Base-by-base conservation (phyloP, 148 eudicot genomes). In the Salicornia ramosissima region DNA sequence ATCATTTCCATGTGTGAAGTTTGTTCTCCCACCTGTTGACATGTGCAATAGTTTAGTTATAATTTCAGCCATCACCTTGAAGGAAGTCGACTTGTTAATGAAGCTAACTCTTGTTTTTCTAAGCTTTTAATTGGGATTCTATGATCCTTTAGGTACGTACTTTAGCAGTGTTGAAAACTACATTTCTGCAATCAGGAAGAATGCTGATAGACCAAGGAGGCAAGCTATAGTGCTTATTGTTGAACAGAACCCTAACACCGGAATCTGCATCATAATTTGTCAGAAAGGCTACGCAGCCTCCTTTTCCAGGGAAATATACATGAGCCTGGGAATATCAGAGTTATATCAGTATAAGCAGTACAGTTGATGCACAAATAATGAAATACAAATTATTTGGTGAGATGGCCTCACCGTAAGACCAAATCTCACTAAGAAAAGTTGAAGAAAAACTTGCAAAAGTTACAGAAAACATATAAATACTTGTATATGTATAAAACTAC, bases 181-280 rank as follows among this genome's bases (percentile, higher is more conserved):
- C 98, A 72, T 87, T 94, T 72, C 71, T 78, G 83, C 98, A 94
- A 68, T 88, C 98, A 8, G 98, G 90, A 74, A 94, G 98, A 66
- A 94, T 90, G 86, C 98, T 94, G 81, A 94, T 90, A 59, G 98
- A 94, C 98, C 98, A 90, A 60, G 96, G 98, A 72, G 98, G 98
- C 71, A 94, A 70, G 68, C 75, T 88, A 58, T 94, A 94, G 82
- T 90, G 97, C 82, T 56, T 78, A 75, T 88, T 84, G 75, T 90
- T 90, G 78, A 88, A 90, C 77, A 86, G 71, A 72, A 94, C 92
- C 77, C 72, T 84, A 4, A 68, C 91, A 40, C 82, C 80, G 36
- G 89, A 85, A 1, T 83, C 71, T 6, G 86, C 67, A 63, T 94
- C 87, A 40, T 88, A 85, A 72, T 88, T 94, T 45, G 97, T 67